Base-by-base conservation (phyloP, 805 yeast genomes). In the Schwanniomyces sp. region DNA sequence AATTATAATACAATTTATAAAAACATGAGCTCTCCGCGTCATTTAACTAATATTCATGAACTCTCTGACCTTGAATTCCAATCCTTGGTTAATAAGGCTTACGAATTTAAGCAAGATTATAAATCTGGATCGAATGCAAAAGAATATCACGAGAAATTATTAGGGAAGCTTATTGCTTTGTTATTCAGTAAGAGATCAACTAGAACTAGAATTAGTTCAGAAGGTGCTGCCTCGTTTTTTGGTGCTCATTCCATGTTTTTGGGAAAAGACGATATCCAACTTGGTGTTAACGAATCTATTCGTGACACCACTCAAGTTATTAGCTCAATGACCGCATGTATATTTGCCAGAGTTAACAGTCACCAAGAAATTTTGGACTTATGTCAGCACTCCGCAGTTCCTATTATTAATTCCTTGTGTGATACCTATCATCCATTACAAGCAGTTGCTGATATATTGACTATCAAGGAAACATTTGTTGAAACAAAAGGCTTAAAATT, bases 161-260 rank as follows among this genome's bases (percentile, higher is more conserved):
- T 78, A 28, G 96, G 96, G 4, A 86, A 82, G 63, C 79, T 91
- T 3, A 80, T 87, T 25, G 88, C 96, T 0, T 67, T 91, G 57
- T 62, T 91, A 38, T 91, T 91, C 68, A 80, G 88, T 46, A 91
- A 91, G 64, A 81, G 97, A 65, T 87, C 96, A 7, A 91, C 97
- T 14, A 79, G 97, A 66, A 91, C 97, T 16, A 81, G 97, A 65
- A 81, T 91, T 36, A 88, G 96, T 6, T 76, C 89, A 3, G 97
- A 91, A 63, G 96, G 94, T 43, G 97, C 97, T 11, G 85, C 89
- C 10, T 79, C 85, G 4, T 89, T 85, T 61, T 85, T 91, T 54
- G 97, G 96, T 21, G 97, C 88, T 5, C 91, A 85, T 57, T 95
- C 97, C 12, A 85, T 91, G 91, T 91, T 91, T 59, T 74, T 91